Conservation (phyloP, 1,139 yeast genomes). For the Hansenula lynferdii region DNA sequence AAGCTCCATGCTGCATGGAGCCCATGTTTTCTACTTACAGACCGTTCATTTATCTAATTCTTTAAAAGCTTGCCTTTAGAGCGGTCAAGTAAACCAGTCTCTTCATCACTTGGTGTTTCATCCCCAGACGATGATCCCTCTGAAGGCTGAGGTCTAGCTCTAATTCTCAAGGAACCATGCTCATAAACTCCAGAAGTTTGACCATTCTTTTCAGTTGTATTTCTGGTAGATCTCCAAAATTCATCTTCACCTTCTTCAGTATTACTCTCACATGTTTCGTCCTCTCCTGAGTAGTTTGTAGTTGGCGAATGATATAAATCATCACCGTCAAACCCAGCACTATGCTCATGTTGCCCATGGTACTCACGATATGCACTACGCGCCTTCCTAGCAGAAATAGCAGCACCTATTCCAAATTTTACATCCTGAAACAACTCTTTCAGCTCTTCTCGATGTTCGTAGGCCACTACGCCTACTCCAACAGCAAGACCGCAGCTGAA, state of each 20-base stretch:
- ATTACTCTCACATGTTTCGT: background rate
- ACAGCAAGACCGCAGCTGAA: constrained; percentile 7
- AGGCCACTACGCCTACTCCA: constrained; percentile 6
- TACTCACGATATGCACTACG: no score
- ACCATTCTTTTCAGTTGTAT: background rate
- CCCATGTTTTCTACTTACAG: no score
- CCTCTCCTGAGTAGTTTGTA: background rate
- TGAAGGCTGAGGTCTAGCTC: no score
- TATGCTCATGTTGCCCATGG: no score
- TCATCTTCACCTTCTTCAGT: background rate
- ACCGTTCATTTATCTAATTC: no score
- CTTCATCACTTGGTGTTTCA: constrained; percentile 1
- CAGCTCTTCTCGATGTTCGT: constrained; percentile 6
- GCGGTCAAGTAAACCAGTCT: no score
- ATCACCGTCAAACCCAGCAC: constrained; percentile 9
- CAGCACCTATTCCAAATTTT: background rate
- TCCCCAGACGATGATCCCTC: constrained; percentile 1
- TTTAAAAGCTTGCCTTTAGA: no score
- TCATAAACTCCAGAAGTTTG: constrained; percentile 3
- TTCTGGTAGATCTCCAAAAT: background rate
- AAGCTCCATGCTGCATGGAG: no score
- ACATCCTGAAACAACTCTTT: constrained; percentile 3
- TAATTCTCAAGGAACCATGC: no score
- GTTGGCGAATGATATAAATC: constrained; percentile 5
- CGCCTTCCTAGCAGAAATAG: background rate